Conservation (phyloP, 140 eudicot species). For the Bidens hawaiensis region DNA sequence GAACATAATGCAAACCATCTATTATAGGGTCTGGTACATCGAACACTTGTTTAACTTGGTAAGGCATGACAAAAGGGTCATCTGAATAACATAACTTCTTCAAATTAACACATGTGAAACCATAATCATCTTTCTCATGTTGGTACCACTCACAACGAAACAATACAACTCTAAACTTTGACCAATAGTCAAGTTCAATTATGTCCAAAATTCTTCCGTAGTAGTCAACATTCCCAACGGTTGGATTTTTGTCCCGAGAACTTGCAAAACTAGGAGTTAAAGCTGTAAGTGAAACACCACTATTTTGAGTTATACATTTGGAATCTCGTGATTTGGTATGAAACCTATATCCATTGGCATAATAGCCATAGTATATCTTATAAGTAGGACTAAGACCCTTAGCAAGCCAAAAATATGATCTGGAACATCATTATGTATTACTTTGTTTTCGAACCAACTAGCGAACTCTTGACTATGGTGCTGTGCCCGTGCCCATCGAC, state of each 20-base stretch:
- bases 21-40: slow-evolving; percentile 3
- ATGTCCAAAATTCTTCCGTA: neutral
- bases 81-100: too few relatives aligned
- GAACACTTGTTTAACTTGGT: neutral
- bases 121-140: too few relatives aligned
- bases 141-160: slow-evolving; percentile 4
- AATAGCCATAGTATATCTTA: slow-evolving; percentile 5
- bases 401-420: too few relatives aligned
- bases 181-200: neutral
- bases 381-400: too few relatives aligned
- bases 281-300: slow-evolving; percentile 9
- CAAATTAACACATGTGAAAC: too few relatives aligned
- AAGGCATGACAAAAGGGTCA: too few relatives aligned
- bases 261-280: slow-evolving; percentile 20
- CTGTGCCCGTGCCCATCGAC: neutral
- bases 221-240: slow-evolving; percentile 12
- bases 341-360: slow-evolving; percentile 16
- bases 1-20: slow-evolving; percentile 17
- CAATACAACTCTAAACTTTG: slow-evolving; percentile 6
- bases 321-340: slow-evolving; percentile 11
- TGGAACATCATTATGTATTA: too few relatives aligned
- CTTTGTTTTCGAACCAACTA: too few relatives aligned
- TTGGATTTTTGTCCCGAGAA: slow-evolving; percentile 7
- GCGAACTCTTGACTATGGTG: neutral
- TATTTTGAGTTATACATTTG: slow-evolving; percentile 3